Conservation (phyloP, 2,329 filamentous ascomycete genomes). For the Myotisia sp. region DNA sequence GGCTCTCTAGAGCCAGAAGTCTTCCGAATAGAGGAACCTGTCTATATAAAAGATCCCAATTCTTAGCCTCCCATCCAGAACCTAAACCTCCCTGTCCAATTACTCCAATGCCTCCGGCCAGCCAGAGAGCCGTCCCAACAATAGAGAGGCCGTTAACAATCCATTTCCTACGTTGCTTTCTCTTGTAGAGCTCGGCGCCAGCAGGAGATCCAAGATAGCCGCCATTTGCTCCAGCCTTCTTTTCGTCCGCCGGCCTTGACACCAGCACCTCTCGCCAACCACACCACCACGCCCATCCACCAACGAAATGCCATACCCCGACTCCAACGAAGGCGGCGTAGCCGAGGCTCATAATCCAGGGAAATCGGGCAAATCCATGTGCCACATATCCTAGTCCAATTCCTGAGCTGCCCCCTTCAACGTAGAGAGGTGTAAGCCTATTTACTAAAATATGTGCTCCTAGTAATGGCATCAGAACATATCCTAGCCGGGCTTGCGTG, state of each 20-base stretch:
- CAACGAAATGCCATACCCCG: constrained; percentile 64
- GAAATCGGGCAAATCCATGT: constrained; percentile 67
- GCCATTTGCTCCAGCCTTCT: constrained; percentile 19
- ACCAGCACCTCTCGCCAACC: constrained; percentile 35
- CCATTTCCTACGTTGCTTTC: constrained; percentile 53
- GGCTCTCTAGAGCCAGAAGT: background rate
- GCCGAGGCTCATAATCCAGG: constrained; percentile 49
- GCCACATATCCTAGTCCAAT: constrained; percentile 71
- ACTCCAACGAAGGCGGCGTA: constrained; percentile 55
- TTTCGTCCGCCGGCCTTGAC: constrained; percentile 15
- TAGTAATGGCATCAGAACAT: constrained; percentile 50
- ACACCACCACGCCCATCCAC: constrained; percentile 75
- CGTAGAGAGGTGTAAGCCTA: constrained; percentile 55
- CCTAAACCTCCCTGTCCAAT: constrained; percentile 57
- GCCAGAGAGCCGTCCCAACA: constrained; percentile 54
- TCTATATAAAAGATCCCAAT: constrained; percentile 62
- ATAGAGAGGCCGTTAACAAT: constrained; percentile 52
- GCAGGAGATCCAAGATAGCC: constrained; percentile 30
- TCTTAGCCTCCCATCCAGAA: constrained; percentile 62
- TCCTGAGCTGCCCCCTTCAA: constrained; percentile 75
- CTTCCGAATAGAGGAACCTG: constrained; percentile 43
- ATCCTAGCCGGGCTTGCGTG: constrained; percentile 59
- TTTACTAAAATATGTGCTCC: constrained; percentile 62
- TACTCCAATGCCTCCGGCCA: constrained; percentile 64
- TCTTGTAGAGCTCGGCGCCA: constrained; percentile 37